phyloP scores from a whole-genome alignment of 371 early-diverging fungal genomes.

The Mortierella sp. region DNA sequence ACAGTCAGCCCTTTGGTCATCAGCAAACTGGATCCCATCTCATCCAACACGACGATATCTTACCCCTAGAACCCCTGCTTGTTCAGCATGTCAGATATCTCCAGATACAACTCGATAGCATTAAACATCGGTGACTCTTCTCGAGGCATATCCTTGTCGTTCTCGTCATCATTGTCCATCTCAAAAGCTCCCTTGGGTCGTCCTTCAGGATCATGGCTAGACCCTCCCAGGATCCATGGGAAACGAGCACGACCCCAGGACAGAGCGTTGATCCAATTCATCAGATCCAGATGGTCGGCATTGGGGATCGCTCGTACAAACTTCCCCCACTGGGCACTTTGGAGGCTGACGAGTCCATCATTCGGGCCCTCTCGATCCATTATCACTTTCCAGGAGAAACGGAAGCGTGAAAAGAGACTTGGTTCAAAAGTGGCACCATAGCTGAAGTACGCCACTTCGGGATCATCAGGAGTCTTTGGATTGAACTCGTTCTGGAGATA shows the following conservation, averaged over 20 bases:
- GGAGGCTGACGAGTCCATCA: constrained; percentile 89
- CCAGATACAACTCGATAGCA: constrained; percentile 47
- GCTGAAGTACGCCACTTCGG: constrained; percentile 81
- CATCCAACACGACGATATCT: too few relatives aligned
- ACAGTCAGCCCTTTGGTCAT: not conserved
- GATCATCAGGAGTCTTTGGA: constrained; percentile 81
- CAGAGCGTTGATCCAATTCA: constrained; percentile 52
- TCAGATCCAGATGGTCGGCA: constrained; percentile 91
- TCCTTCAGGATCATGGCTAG: constrained; percentile 49
- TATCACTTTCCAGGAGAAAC: constrained; percentile 64
- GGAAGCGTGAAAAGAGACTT: constrained; percentile 43
- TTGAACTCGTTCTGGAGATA: constrained; percentile 87
- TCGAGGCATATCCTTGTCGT: constrained; percentile 2
- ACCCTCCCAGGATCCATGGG: constrained; percentile 51
- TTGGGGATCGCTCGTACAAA: constrained; percentile 77
- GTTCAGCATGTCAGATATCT: constrained; percentile 45
- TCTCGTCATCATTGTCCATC: constrained; percentile 22
- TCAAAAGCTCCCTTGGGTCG: constrained; percentile 45
- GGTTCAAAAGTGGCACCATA: constrained; percentile 75
- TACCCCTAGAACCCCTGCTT: constrained; percentile 20
- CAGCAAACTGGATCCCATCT: too few relatives aligned
- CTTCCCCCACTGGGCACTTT: constrained; percentile 87
- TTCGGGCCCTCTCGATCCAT: constrained; percentile 83
- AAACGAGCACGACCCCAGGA: constrained; percentile 50
- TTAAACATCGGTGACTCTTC: constrained; percentile 44